A percentile compares a stretch with the other conserved stretches of the same genome.
phyloP scores from a whole-genome alignment of 2,329 filamentous ascomycete genomes.

The Alternaria consortialis region DNA sequence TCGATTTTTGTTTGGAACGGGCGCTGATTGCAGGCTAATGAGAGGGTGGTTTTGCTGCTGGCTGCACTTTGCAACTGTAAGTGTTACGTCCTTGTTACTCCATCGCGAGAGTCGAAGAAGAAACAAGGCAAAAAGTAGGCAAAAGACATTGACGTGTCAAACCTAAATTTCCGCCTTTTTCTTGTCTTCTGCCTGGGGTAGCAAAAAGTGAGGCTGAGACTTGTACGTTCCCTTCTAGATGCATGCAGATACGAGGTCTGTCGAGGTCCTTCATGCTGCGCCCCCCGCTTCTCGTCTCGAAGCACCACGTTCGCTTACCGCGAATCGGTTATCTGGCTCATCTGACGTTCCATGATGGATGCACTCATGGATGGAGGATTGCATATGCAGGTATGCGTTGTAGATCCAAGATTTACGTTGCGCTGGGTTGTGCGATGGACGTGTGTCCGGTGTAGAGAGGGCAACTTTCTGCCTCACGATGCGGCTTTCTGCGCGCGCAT shows the following conservation, averaged over 20 bases:
- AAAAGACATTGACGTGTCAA: neutral
- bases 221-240: neutral
- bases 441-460: slow-evolving; percentile 1
- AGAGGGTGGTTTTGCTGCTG: neutral
- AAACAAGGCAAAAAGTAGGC: neutral
- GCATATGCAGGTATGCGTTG: neutral
- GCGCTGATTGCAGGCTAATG: neutral
- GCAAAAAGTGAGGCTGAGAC: slow-evolving; percentile 12
- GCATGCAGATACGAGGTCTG: slow-evolving; percentile 5
- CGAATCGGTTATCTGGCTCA: neutral
- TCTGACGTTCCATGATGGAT: neutral
- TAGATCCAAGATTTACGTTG: neutral
- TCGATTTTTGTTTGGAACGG: neutral
- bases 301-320: neutral
- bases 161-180: neutral
- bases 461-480: slow-evolving; percentile 3
- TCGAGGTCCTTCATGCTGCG: slow-evolving; percentile 6
- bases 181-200: neutral
- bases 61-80: neutral
- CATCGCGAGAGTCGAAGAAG: neutral
- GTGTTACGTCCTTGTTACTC: neutral
- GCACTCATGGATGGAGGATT: neutral
- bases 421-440: neutral
- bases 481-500: neutral
- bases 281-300: neutral